phyloP scores from a whole-genome alignment of 1,284 basidiomycete species.

The Anthracocystis setariae region DNA sequence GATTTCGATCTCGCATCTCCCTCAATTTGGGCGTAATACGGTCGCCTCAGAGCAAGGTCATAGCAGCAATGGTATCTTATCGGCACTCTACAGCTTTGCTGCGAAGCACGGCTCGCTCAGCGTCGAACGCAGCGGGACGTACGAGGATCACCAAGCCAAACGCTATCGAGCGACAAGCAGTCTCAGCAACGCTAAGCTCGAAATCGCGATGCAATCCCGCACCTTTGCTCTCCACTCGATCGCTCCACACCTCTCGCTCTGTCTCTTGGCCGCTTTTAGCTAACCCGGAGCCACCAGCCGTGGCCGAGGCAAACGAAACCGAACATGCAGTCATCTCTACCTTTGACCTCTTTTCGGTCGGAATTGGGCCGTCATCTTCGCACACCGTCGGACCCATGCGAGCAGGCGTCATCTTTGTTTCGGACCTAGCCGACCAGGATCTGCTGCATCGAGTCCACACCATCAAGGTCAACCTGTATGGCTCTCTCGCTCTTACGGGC shows the following conservation, averaged over 20 bases:
- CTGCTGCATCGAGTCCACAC: conserved; percentile 79
- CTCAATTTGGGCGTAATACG: neutral
- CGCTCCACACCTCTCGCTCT: conserved; percentile 5
- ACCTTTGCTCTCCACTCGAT: neutral
- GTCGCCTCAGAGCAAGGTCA: neutral
- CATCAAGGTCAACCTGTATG: conserved; percentile 85
- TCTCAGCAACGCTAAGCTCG: neutral
- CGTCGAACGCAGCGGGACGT: neutral
- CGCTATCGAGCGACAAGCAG: neutral
- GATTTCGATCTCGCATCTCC: neutral
- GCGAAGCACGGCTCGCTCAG: conserved; percentile 17
- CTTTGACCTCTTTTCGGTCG: conserved; percentile 89
- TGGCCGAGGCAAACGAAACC: conserved; percentile 55
- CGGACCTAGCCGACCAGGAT: conserved; percentile 77
- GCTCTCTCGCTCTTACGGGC: conserved; percentile 73
- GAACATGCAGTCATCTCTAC: conserved; percentile 85
- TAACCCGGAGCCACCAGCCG: conserved; percentile 1
- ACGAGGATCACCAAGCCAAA: neutral
- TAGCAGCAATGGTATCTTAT: conserved; percentile 10
- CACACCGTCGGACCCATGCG: conserved; percentile 87
- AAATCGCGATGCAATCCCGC: neutral
- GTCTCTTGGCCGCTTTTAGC: conserved; percentile 6
- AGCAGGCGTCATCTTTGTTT: conserved; percentile 81
- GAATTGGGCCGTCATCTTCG: conserved; percentile 71
- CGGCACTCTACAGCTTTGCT: conserved; percentile 15